Evolutionary conservation across 164 flowering plant species (phyloP).

Genomic region (Aristolochia fimbriata): DNA sequence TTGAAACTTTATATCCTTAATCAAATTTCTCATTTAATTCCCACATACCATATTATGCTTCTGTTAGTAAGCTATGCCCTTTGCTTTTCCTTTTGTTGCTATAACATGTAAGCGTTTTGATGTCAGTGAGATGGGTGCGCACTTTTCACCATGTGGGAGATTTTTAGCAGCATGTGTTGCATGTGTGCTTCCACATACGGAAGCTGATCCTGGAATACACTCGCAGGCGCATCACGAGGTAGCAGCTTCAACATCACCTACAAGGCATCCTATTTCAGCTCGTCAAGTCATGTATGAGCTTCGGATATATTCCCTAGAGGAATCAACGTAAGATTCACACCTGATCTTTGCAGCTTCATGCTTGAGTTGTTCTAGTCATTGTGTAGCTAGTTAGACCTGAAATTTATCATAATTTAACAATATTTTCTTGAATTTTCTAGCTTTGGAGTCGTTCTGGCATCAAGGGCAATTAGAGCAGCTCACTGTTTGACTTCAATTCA

Average conservation of each 20-base stretch:
- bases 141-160: constrained; percentile 99
- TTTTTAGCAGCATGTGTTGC: constrained; percentile 98
- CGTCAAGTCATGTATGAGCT: constrained; percentile 93
- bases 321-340: constrained; percentile 62
- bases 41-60: too few species aligned
- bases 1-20: too few species aligned
- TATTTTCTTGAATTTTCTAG: constrained; percentile 26
- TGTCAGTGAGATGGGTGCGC: constrained; percentile 99
- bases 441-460: constrained; percentile 79
- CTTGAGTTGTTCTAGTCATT: neutral
- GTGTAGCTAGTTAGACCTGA: neutral
- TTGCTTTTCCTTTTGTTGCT: neutral
- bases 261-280: constrained; percentile 90
- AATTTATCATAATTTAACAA: neutral
- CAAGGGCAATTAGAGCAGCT: constrained; percentile 97
- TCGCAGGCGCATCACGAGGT: constrained; percentile 41
- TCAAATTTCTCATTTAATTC: too few species aligned
- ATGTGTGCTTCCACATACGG: constrained; percentile 68
- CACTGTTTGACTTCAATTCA: constrained; percentile 98
- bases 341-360: neutral
- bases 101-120: constrained; percentile 5
- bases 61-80: neutral
- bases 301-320: constrained; percentile 90
- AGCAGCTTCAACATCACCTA: constrained; percentile 69
- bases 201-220: constrained; percentile 71